Evolutionary conservation across 352 stramenopile genomes (phyloP).

Genomic region (Vaucheria bursata): DNA sequence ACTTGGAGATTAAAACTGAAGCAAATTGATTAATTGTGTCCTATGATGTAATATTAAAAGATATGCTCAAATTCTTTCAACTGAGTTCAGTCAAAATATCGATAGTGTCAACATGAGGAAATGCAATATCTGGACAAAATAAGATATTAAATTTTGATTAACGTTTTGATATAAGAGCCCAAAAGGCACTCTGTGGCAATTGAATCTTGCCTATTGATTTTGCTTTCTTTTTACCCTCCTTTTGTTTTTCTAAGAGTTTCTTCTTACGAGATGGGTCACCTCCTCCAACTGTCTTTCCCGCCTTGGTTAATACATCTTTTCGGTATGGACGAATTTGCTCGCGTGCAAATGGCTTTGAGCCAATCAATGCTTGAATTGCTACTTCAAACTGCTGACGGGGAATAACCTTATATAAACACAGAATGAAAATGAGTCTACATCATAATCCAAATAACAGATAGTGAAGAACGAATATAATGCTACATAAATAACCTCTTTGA

Average conservation of each 20-base stretch:
- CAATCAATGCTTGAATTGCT: conserved; percentile 91
- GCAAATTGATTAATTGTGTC: too few species aligned
- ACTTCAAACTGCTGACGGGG: conserved; percentile 93
- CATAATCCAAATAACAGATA: too few species aligned
- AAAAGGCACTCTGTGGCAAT: conserved; percentile 93
- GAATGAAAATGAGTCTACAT: not conserved
- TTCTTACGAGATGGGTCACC: conserved; percentile 95
- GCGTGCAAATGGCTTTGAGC: conserved; percentile 89
- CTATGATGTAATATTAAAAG: too few species aligned
- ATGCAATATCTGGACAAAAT: too few species aligned
- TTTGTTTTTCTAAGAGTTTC: conserved; percentile 98
- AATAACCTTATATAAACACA: conserved; percentile 59
- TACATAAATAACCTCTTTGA: conserved; percentile 23
- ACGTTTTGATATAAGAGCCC: conserved; percentile 68
- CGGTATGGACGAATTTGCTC: conserved; percentile 70
- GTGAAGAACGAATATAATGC: not conserved
- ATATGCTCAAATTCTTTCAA: too few species aligned
- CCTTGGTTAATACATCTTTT: conserved; percentile 14
- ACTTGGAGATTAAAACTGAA: too few species aligned
- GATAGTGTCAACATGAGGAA: too few species aligned
- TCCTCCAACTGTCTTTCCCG: conserved; percentile 82
- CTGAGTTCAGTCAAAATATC: too few species aligned
- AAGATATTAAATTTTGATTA: too few species aligned
- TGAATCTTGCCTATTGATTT: conserved; percentile 90
- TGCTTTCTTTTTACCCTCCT: conserved; percentile 94